A percentile compares a stretch with the other conserved stretches of the same genome.
phyloP scores from a whole-genome alignment of 139 green algal genomes.

The Pseudopediastrum boryanum region DNA sequence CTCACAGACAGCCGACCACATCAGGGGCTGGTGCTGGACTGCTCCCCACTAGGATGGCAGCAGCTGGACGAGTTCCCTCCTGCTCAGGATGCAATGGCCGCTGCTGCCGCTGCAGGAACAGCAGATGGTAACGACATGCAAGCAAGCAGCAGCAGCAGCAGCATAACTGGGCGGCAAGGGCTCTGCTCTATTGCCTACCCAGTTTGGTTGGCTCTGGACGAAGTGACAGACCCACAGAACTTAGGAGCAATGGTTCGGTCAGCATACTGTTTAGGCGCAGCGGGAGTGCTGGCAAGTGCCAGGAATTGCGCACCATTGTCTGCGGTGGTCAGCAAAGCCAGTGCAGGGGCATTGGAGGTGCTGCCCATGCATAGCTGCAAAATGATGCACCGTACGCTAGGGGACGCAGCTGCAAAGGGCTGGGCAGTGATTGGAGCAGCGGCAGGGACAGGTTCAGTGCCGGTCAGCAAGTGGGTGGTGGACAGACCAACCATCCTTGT shows the following conservation, averaged over 20 bases:
- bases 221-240: conserved; percentile 93
- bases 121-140: conserved; percentile 10
- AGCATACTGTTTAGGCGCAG: conserved; percentile 84
- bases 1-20: conserved; percentile 58
- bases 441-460: conserved; percentile 51
- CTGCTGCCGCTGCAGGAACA: conserved; percentile 4
- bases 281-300: conserved; percentile 79
- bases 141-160: conserved; percentile 17
- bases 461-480: conserved; percentile 43
- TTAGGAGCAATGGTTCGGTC: conserved; percentile 87
- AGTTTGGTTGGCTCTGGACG: conserved; percentile 90
- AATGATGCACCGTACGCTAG: conserved; percentile 79
- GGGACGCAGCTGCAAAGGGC: conserved; percentile 60
- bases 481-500: conserved; percentile 82
- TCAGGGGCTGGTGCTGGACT: conserved; percentile 83
- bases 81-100: conserved; percentile 9
- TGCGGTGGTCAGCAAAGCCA: conserved; percentile 85
- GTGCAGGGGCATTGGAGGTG: conserved; percentile 83
- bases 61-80: conserved; percentile 60
- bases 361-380: conserved; percentile 62
- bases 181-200: conserved; percentile 21
- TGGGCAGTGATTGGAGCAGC: conserved; percentile 84
- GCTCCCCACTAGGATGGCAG: conserved; percentile 64
- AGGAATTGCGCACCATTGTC: conserved; percentile 88
- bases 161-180: neutral